phyloP scores from a whole-genome alignment of 2,329 filamentous ascomycete genomes.

The Fusarium dimerum region DNA sequence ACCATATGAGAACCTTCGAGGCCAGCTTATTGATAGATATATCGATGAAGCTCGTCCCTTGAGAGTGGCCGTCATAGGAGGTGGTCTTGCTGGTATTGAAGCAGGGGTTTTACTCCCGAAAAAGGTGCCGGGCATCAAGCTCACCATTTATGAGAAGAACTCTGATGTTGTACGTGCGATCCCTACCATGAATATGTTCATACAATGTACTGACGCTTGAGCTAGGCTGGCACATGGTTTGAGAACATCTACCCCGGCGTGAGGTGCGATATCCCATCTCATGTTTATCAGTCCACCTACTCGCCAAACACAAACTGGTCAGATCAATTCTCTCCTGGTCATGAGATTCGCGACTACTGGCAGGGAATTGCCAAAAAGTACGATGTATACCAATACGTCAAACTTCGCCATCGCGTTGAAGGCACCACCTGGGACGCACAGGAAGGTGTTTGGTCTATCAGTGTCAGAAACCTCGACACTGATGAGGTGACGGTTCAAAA shows the following conservation, averaged over 20 bases:
- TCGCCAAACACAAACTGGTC: slow-evolving; percentile 69
- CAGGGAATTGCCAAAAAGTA: slow-evolving; percentile 62
- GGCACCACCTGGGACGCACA: slow-evolving; percentile 55
- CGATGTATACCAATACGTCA: slow-evolving; percentile 60
- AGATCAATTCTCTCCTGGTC: slow-evolving; percentile 65
- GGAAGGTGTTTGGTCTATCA: slow-evolving; percentile 57
- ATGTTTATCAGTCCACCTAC: slow-evolving; percentile 71
- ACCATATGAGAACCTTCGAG: slow-evolving; percentile 22
- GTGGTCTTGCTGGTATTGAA: slow-evolving; percentile 41
- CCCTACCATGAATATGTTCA: fast-evolving
- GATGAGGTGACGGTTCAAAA: slow-evolving; percentile 44
- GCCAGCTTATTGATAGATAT: slow-evolving; percentile 33
- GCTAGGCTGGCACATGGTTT: slow-evolving; percentile 53
- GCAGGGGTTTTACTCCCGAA: slow-evolving; percentile 66
- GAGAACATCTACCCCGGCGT: slow-evolving; percentile 64
- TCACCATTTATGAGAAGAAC: slow-evolving; percentile 71
- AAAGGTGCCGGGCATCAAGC: slow-evolving; percentile 67
- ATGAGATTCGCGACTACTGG: slow-evolving; percentile 70
- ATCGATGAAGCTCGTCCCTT: slow-evolving; percentile 38
- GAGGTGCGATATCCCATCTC: slow-evolving; percentile 67
- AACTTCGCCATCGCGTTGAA: slow-evolving; percentile 57
- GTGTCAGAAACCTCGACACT: slow-evolving; percentile 41
- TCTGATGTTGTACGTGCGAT: slow-evolving; percentile 59
- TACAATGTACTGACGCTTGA: not conserved
- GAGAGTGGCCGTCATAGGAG: slow-evolving; percentile 39